phyloP scores from a whole-genome alignment of 2,329 filamentous ascomycete species.

The Curvularia lunata region DNA sequence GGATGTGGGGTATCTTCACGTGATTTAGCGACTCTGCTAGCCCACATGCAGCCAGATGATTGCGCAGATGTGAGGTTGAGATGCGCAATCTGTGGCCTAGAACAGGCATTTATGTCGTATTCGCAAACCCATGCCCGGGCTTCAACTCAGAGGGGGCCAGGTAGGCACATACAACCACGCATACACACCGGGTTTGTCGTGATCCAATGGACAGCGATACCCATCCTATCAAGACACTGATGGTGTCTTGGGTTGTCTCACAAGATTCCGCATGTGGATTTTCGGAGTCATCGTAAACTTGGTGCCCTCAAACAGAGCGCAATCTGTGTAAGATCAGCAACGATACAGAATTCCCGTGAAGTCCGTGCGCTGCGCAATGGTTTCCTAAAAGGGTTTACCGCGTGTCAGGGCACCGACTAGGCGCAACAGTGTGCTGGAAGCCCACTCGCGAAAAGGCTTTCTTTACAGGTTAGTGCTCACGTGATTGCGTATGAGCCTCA shows the following conservation, averaged over 20 bases:
- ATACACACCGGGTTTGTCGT: neutral
- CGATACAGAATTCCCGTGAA: neutral
- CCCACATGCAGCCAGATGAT: neutral
- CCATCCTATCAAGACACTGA: neutral
- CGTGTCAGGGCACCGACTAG: conserved; percentile 8
- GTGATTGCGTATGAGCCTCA: conserved; percentile 11
- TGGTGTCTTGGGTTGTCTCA: neutral
- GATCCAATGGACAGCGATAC: neutral
- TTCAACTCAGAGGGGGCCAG: neutral
- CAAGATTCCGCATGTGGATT: neutral
- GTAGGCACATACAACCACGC: no score
- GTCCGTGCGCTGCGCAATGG: conserved; percentile 15
- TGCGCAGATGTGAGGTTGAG: neutral
- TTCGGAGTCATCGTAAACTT: conserved; percentile 8
- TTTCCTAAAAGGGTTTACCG: conserved; percentile 18
- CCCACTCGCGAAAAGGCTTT: conserved; percentile 17
- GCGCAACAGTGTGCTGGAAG: conserved; percentile 9
- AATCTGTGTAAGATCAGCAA: conserved; percentile 3
- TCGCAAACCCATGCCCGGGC: neutral
- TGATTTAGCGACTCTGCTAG: neutral
- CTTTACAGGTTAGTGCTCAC: conserved; percentile 23
- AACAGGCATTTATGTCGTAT: neutral
- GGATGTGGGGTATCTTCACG: conserved; percentile 6
- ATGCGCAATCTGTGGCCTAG: neutral
- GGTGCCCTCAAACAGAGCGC: conserved; percentile 2